Evolutionary conservation across 495 filamentous ascomycete species (phyloP), one percentile per base, ranked within the genome.

Genomic region (Hypoxylon perforatum): DNA sequence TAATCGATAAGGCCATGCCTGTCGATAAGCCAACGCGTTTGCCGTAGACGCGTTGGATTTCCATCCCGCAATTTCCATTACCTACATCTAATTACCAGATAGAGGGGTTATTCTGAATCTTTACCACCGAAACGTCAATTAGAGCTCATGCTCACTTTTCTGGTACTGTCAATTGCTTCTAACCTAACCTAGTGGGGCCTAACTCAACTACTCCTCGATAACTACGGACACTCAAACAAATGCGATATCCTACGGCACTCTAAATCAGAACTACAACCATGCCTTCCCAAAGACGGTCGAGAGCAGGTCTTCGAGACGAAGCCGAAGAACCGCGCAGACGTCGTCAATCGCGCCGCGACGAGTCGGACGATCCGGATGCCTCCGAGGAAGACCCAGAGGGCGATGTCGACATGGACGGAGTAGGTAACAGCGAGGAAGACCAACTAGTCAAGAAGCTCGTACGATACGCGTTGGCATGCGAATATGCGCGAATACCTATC

Each of bases 401-500:
- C 9, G 80, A 79, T 48, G 69, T 77, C 42, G 70, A 70, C 2
- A 82, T 81, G 72, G 78, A 70, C 28, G 63, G 38, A 28, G 22
- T 47, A 5, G 52, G 49, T 3, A 53, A 70, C 9, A 64, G 65
- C 22, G 85, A 77, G 66, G 79, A 81, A 5, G 86, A 90, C 50
- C 87, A 91, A 61, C 81, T 94, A 69, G 87, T 92, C 28, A 97
- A 97, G 78, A 97, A 93, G 65, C 78, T 99, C 46, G 90, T 98
- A 17, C 88, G 95, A n/a, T 86, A 97, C 42, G 95, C 93, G 2
- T 75, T 98, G 5, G 87, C 94, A 2, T 92, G 91, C 79, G 95
- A 97, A 74, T 96, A 91, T 75, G 84, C 91, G n/a, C 85, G 95
- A 14, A 81, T 85, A 44, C 87, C 90, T 0, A 92, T 99, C 30